phyloP scores from a whole-genome alignment of 176 grass and related monocot species.

The Lolium multiflorum region DNA sequence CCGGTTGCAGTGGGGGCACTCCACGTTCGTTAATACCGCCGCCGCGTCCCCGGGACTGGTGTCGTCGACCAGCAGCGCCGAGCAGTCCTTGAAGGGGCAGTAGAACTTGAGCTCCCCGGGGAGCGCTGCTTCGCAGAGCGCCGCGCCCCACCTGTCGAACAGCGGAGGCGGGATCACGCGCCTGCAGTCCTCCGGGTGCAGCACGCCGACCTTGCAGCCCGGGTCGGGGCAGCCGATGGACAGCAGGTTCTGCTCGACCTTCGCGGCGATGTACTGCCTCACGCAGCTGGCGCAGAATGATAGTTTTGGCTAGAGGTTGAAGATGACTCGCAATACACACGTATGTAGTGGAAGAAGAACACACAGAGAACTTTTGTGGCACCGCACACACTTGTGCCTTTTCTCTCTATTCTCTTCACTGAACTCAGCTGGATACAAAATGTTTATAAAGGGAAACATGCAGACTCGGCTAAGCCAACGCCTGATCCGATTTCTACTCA shows the following conservation, averaged over 20 bases:
- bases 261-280: constrained; percentile 55
- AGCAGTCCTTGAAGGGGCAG: constrained; percentile 75
- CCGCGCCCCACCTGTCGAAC: constrained; percentile 57
- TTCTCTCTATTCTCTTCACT: too few relatives aligned
- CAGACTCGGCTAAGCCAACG: too few relatives aligned
- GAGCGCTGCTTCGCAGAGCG: constrained; percentile 51
- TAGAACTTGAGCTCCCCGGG: constrained; percentile 50
- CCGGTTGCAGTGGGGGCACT: constrained; percentile 67
- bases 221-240: constrained; percentile 54
- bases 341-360: too few relatives aligned
- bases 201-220: constrained; percentile 33
- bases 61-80: constrained; percentile 49
- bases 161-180: constrained; percentile 40
- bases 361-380: too few relatives aligned
- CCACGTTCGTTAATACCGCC: constrained; percentile 10
- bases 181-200: constrained; percentile 57
- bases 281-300: constrained; percentile 69
- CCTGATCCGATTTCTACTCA: too few relatives aligned
- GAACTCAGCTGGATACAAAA: too few relatives aligned
- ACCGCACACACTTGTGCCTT: too few relatives aligned
- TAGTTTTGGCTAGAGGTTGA: too few relatives aligned
- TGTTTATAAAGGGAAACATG: too few relatives aligned
- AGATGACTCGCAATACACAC: too few relatives aligned
- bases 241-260: constrained; percentile 52
- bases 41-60: constrained; percentile 1